A percentile compares a stretch with the other conserved stretches of the same genome.
These are phyloP conservation scores for Inga leiocalycina DNA, from an alignment of 306 rosid species.

Conservation along the genomic window DNA sequence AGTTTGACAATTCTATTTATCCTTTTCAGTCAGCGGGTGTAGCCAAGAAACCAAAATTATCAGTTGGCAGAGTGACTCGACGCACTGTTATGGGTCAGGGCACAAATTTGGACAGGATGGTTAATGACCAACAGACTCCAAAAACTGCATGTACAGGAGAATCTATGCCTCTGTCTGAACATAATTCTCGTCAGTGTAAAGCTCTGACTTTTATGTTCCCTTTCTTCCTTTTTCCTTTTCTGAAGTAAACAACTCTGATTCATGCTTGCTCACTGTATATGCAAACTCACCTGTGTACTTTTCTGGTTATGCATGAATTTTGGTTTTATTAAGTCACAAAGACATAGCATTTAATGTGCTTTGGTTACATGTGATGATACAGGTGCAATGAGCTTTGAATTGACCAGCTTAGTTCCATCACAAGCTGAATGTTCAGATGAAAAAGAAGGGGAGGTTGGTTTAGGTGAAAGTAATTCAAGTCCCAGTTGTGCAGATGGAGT, in stretches of 20 bases:
- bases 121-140: conserved; percentile 42
- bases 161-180: conserved; percentile 23
- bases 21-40: conserved; percentile 43
- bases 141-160: conserved; percentile 34
- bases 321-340: background rate
- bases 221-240: background rate
- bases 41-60: conserved; percentile 46
- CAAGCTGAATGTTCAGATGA: conserved; percentile 37
- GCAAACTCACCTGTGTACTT: background rate
- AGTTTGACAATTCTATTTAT: conserved; percentile 22
- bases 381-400: conserved; percentile 29
- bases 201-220: conserved; percentile 27
- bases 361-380: conserved; percentile 26
- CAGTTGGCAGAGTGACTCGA: conserved; percentile 37
- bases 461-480: conserved; percentile 32
- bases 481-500: conserved; percentile 32
- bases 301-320: background rate
- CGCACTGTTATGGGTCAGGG: conserved; percentile 37
- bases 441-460: conserved; percentile 38
- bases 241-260: background rate
- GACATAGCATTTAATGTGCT: conserved; percentile 34
- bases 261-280: background rate
- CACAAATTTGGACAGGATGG: conserved; percentile 33
- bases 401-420: conserved; percentile 35
- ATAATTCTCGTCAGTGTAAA: conserved; percentile 39